Evolutionary conservation across 441 rosid species (phyloP), one percentile per base, ranked within the genome.

Genomic region (Syzygium syzygioides): DNA sequence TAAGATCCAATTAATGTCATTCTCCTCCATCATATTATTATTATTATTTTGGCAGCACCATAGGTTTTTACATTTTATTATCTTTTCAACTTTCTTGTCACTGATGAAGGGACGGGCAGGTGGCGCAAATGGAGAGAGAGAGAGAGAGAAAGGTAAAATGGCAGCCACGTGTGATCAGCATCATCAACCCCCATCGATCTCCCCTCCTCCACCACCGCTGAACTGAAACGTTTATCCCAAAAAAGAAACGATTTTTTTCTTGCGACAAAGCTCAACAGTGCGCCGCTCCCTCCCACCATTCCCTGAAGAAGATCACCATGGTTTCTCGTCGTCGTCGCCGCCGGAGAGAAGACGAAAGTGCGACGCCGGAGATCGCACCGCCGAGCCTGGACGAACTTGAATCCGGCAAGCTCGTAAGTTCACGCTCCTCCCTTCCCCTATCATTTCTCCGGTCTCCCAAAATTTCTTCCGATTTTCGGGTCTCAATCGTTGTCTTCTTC

Each of bases 81-180:
- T 57, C 25, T 10, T 25, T 0, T 4, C 0, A 9, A 57, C 14
- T 1, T 57, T 57, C 0, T 12, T 25, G 10, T 0, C 10, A 4
- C 14, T 57, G 62, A 57, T 41, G 45, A 41, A 41, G 45, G 8
- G 45, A 9, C 6, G 45, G 45, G 45, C 45, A 41, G 9, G 45
- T 7, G 45, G 45, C 9, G 9, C 45, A 41, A 41, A 41, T 41
- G 45, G 45, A 41, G 45, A 41, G 45, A 41, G 45, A 41, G 45
- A 41, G 45, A 41, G 45, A 41, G 45, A 41, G 45, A 41, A 41
- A 41, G 1, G 45, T 6, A 6, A 41, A 41, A 41, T 41, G 45
- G 45, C 9, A 41, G 45, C 45, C 45, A 10, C 62, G 3, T 57
- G 6, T 23, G 14, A 57, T 57, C 6, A 57, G 28, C 62, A 57